Evolutionary conservation across 441 rosid species (phyloP), one percentile per base, ranked within the genome.

Genomic region (Pelargonium fulgidum): DNA sequence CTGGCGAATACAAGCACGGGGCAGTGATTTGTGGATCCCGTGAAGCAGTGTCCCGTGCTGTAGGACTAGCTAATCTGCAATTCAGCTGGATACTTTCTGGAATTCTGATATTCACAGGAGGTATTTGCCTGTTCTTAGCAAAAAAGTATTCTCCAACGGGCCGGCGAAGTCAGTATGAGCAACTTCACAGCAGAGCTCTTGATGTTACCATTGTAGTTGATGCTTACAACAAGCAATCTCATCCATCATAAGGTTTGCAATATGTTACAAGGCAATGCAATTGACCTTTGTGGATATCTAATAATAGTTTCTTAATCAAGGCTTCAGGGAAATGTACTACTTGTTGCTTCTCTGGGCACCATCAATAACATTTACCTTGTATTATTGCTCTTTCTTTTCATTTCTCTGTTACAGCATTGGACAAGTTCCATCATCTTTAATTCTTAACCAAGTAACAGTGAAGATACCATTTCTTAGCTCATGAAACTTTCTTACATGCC

Each of bases 1-100:
- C 64, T 29, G 47, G 67, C 36, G 66, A 67, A 48, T 41, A 72
- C 45, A 73, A 80, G 74, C 87, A 72, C 20, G 87, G 89, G 56
- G 89, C 91, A 1, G 86, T 86, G 4, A 74, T 74, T 24, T 91
- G 97, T 44, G 81, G 71, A 26, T 26, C 33, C 33, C 33, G 33
- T 8, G 87, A 68, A 33, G 92, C 96, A 39, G 92, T 85, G 68
- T 47, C 64, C 4, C 77, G 87, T 62, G 96, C 98, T 6, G 82
- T 84, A 73, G 93, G 90, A 20, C 78, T 90, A 44, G 92, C 93
- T 9, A 90, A 92, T 77, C 70, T 92, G 79, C 98, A 92, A 78
- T 92, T 90, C 81, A 92, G 96, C 78, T 92, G 96, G 98, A 87
- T 85, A 62, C 78, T 90, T 58, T 74, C 84, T 1, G 87, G 81